phyloP scores from a whole-genome alignment of 2,329 filamentous ascomycete species.

The Aspergillus hortae region DNA sequence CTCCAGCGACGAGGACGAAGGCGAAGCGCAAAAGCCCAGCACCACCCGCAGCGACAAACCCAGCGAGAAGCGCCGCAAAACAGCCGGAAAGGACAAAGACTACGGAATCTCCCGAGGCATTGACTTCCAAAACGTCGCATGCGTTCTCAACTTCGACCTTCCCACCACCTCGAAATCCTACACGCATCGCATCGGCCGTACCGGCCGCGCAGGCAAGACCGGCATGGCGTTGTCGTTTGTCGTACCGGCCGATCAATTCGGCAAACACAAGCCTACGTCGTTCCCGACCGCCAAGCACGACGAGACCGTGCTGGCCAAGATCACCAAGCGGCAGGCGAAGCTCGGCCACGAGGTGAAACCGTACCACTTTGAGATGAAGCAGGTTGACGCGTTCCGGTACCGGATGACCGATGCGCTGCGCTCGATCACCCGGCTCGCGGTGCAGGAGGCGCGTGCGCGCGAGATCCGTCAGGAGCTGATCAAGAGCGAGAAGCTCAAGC shows the following conservation, averaged over 20 bases:
- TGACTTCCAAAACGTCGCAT: conserved; percentile 92
- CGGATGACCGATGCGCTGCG: conserved; percentile 89
- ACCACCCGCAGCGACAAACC: conserved; percentile 48
- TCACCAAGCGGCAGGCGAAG: conserved; percentile 73
- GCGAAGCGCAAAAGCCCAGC: conserved; percentile 26
- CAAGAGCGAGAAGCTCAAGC: conserved; percentile 89
- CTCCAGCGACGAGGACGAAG: conserved; percentile 38
- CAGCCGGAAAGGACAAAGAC: conserved; percentile 71
- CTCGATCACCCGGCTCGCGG: conserved; percentile 81
- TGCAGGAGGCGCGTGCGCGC: conserved; percentile 83
- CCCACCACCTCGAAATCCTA: conserved; percentile 86
- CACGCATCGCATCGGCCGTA: conserved; percentile 93
- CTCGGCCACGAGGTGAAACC: conserved; percentile 78
- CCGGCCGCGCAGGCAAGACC: conserved; percentile 82
- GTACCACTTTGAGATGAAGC: conserved; percentile 91
- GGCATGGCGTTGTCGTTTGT: conserved; percentile 97
- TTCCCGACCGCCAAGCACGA: conserved; percentile 74
- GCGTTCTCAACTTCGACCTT: conserved; percentile 95
- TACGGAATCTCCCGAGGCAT: conserved; percentile 95
- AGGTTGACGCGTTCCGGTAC: conserved; percentile 91
- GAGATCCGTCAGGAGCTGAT: conserved; percentile 87
- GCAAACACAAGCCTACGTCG: conserved; percentile 85
- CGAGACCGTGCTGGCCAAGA: conserved; percentile 77
- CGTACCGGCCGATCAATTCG: conserved; percentile 73
- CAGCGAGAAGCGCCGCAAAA: conserved; percentile 61